Conservation (phyloP, 1,284 basidiomycete genomes). For the Agaricales sp. region DNA sequence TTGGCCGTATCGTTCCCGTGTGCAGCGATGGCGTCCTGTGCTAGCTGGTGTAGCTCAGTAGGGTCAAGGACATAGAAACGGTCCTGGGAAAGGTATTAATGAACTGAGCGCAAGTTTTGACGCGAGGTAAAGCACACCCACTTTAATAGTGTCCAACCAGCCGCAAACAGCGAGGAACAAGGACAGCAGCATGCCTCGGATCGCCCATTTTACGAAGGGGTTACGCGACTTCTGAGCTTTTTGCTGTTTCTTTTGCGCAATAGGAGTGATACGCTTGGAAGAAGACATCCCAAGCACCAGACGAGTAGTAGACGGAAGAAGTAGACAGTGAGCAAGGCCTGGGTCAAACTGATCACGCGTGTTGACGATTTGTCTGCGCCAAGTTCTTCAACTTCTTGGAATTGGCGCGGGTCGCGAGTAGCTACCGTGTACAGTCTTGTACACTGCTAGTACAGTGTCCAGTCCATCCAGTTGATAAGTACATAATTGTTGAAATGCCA, state of each 20-base stretch:
- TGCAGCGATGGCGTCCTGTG: constrained; percentile 58
- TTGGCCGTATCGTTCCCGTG: constrained; percentile 51
- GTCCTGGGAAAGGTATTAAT: constrained; percentile 23
- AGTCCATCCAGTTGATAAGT: too few relatives aligned
- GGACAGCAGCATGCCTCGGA: constrained; percentile 8
- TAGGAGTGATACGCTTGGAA: not conserved
- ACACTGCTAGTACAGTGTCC: too few relatives aligned
- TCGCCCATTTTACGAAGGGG: constrained; percentile 9
- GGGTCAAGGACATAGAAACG: constrained; percentile 70
- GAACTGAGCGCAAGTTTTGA: too few relatives aligned
- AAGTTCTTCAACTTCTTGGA: too few relatives aligned
- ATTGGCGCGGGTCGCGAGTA: too few relatives aligned
- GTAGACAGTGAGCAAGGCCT: too few relatives aligned
- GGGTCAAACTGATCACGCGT: too few relatives aligned
- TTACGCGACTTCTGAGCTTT: not conserved
- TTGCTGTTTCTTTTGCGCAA: not conserved
- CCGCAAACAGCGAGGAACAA: constrained; percentile 12
- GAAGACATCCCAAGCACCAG: not conserved
- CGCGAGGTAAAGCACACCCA: too few relatives aligned
- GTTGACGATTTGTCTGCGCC: too few relatives aligned
- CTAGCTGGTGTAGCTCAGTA: constrained; percentile 51
- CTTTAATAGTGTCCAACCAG: constrained; percentile 32
- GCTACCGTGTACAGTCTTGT: too few relatives aligned
- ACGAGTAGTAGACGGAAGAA: not conserved
- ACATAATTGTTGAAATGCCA: too few relatives aligned